Base-by-base conservation (phyloP, 768 basidiomycete genomes). In the Flagelloscypha sp. region DNA sequence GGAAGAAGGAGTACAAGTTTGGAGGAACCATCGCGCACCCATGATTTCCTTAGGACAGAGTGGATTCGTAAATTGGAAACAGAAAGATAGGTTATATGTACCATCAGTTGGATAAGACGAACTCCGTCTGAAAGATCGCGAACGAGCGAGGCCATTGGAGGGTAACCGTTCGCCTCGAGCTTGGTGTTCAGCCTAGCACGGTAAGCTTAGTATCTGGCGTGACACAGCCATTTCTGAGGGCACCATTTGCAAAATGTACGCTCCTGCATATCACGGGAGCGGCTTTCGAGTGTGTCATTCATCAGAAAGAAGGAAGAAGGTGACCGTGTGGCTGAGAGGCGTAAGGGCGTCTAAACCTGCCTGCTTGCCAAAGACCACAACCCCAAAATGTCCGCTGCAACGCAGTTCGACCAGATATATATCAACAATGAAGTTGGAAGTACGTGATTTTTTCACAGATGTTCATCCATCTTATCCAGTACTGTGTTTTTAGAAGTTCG, bases 61-160 rank as follows among this genome's bases (percentile, higher is more conserved):
- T 39, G 23, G 40, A 27, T 38, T 30, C n/a, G 9, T 36, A 22
- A 35, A 33, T 36, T 5, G 24, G 9, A 30, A 24, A 35, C 15
- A 28, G 24, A 12, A n/a, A 34, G 24, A 27, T 7, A 43, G 36
- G 40, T 39, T 30, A 17, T 27, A 51, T 66, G 44, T 42, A 88
- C 92, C 84, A 88, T 89, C 22, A 99, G 72, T 54, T 97, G 93
- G 43, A 98, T 95, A 27, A 99, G 71, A 42, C 86, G 79, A 13
- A 95, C 92, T 22, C 95, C 95, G 62, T 97, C 93, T 5, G 84
- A 88, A 35, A 98, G 76, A 66, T 98, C 95, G 36, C 73, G 70
- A 18, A 89, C 83, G 5, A 99, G 72, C 33, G 92, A 89, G 7
- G 68, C 69, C 87, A 99, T 93, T 9, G 88, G 75, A 5, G 84